Evolutionary conservation across 1,139 yeast species (phyloP).

Genomic region (Kodamaea ohmeri): DNA sequence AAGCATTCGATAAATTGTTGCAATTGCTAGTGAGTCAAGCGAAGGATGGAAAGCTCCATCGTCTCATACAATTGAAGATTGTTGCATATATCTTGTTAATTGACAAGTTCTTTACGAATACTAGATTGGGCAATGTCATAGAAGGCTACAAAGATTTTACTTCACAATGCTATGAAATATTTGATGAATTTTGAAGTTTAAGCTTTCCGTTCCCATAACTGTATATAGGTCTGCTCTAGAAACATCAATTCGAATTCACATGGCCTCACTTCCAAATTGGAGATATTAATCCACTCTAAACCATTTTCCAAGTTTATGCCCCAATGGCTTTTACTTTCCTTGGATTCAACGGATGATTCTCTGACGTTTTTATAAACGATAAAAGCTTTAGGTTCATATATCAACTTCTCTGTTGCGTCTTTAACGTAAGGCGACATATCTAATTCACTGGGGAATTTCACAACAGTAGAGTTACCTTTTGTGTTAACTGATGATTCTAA

Average conservation of each 20-base stretch:
- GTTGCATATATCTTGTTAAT: constrained; percentile 15
- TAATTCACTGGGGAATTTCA: constrained; percentile 52
- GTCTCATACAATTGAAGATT: constrained; percentile 15
- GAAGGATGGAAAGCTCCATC: constrained; percentile 2
- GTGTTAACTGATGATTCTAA: constrained; percentile 31
- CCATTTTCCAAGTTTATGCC: constrained; percentile 47
- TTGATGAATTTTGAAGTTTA: background rate
- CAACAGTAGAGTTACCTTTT: constrained; percentile 59
- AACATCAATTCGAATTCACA: constrained; percentile 61
- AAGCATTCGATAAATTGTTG: constrained; percentile 8
- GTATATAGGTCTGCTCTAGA: constrained; percentile 52
- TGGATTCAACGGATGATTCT: constrained; percentile 21
- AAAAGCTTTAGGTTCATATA: constrained; percentile 51
- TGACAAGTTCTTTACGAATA: constrained; percentile 11
- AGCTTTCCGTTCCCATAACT: constrained; percentile 4
- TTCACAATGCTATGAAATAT: constrained; percentile 7
- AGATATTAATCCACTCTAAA: constrained; percentile 56
- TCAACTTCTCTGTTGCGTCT: constrained; percentile 16
- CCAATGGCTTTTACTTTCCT: constrained; percentile 43
- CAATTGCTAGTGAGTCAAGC: constrained; percentile 9
- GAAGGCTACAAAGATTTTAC: constrained; percentile 9
- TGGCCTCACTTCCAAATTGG: constrained; percentile 46
- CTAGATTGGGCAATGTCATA: constrained; percentile 11
- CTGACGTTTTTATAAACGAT: constrained; percentile 42
- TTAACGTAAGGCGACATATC: constrained; percentile 36